A percentile compares a stretch with the other conserved stretches of the same genome.
Evolutionary conservation across 768 basidiomycete species (phyloP).

Genomic region (Tricholoma matsutake): DNA sequence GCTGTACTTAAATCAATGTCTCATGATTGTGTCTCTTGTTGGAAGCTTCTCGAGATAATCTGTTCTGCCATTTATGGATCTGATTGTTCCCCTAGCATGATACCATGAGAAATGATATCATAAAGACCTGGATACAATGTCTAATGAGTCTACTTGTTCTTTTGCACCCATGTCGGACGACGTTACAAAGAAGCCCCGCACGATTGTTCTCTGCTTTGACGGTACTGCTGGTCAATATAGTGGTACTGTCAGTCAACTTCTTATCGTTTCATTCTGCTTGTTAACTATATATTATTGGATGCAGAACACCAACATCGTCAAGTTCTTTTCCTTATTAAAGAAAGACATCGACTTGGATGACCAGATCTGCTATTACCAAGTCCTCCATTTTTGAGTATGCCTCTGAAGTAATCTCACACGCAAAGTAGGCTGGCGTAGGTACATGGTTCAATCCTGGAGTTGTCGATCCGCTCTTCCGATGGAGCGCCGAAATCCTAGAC

Average conservation of each 20-base stretch:
- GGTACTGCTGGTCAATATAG: constrained; percentile 58
- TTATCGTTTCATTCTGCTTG: neutral
- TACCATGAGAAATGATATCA: neutral
- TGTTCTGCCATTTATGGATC: too few species aligned
- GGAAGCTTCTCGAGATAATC: neutral
- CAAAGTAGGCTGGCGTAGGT: constrained; percentile 42
- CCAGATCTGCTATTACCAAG: constrained; percentile 74
- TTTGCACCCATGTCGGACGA: neutral
- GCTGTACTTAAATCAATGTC: neutral
- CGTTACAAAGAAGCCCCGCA: constrained; percentile 29
- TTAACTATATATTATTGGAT: neutral
- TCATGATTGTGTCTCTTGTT: neutral
- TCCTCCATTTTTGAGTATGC: constrained; percentile 19
- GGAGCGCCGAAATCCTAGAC: constrained; percentile 62
- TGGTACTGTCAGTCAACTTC: constrained; percentile 34
- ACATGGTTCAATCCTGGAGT: constrained; percentile 59
- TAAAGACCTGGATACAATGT: neutral
- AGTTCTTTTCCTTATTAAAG: constrained; percentile 64
- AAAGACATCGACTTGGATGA: constrained; percentile 50
- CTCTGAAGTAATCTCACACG: constrained; percentile 32
- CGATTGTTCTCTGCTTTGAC: constrained; percentile 67
- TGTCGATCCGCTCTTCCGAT: constrained; percentile 58
- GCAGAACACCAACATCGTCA: constrained; percentile 68
- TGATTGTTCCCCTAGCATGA: neutral
- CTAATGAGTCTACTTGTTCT: neutral